phyloP scores from a whole-genome alignment of 495 filamentous ascomycete genomes.

The Stereocaulon alpinum region DNA sequence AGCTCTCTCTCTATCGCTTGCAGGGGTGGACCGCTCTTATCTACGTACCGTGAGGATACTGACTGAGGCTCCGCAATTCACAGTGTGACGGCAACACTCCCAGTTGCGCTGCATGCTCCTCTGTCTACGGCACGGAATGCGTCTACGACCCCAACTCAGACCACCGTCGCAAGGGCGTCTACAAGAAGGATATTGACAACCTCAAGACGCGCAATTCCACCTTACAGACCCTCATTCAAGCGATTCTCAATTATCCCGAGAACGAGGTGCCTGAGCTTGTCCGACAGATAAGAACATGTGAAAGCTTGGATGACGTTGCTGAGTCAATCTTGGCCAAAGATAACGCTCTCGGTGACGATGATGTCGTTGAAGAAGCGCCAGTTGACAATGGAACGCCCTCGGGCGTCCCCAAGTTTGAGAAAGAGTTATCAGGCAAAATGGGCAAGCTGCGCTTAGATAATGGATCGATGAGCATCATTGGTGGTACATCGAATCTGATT shows the following conservation, averaged over 20 bases:
- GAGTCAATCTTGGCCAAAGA: slow-evolving; percentile 60
- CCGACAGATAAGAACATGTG: slow-evolving; percentile 79
- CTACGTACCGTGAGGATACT: not conserved
- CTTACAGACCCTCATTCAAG: slow-evolving; percentile 82
- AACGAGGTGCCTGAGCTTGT: slow-evolving; percentile 75
- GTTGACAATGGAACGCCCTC: slow-evolving; percentile 31
- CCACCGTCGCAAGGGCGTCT: slow-evolving; percentile 91
- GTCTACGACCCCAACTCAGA: slow-evolving; percentile 89
- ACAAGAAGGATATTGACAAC: slow-evolving; percentile 87
- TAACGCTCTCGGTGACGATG: slow-evolving; percentile 27
- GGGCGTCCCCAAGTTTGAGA: slow-evolving; percentile 59
- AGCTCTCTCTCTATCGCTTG: not conserved
- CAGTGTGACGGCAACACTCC: slow-evolving; percentile 88
- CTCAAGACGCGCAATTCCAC: slow-evolving; percentile 81
- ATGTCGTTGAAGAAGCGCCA: slow-evolving; percentile 33
- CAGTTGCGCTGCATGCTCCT: slow-evolving; percentile 87
- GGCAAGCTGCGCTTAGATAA: slow-evolving; percentile 80
- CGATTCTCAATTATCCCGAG: slow-evolving; percentile 73
- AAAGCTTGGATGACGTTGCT: slow-evolving; percentile 82
- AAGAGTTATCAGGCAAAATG: slow-evolving; percentile 84
- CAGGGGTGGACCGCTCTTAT: not conserved
- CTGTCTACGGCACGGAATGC: slow-evolving; percentile 79
- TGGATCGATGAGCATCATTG: slow-evolving; percentile 84
- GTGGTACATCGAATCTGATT: slow-evolving; percentile 89
- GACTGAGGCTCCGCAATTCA: not conserved